These are phyloP conservation scores for Blumeria hordei DNA, from an alignment of 2,329 filamentous ascomycete species.

Conservation along the genomic window DNA sequence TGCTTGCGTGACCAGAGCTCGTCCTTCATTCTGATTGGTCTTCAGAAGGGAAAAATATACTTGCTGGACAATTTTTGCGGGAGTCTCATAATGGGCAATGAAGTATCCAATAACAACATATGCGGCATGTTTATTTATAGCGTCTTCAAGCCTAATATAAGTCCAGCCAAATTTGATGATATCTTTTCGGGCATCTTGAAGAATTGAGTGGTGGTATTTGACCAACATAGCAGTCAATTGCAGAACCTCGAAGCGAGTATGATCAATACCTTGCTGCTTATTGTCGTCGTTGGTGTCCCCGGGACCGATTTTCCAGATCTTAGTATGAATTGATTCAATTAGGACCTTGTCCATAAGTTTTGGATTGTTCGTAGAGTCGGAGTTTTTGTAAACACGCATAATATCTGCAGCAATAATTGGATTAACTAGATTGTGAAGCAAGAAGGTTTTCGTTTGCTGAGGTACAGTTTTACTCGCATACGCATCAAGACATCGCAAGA, in stretches of 20 bases:
- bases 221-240: conserved; percentile 87
- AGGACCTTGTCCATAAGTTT: conserved; percentile 67
- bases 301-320: conserved; percentile 79
- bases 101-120: conserved; percentile 97
- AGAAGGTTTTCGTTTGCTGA: conserved; percentile 80
- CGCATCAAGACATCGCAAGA: conserved; percentile 67
- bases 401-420: conserved; percentile 94
- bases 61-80: conserved; percentile 82
- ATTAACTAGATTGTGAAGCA: conserved; percentile 80
- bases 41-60: conserved; percentile 81
- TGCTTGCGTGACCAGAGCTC: conserved; percentile 77
- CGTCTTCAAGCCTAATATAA: conserved; percentile 92
- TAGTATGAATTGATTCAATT: conserved; percentile 73
- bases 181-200: conserved; percentile 85
- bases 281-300: conserved; percentile 65
- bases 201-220: conserved; percentile 73
- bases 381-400: conserved; percentile 49
- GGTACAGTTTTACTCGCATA: conserved; percentile 58
- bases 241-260: conserved; percentile 84
- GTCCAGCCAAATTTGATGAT: conserved; percentile 99
- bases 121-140: conserved; percentile 96
- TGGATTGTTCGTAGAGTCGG: conserved; percentile 30
- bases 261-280: conserved; percentile 68
- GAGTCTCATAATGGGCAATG: conserved; percentile 90
- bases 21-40: conserved; percentile 86